phyloP scores from a whole-genome alignment of 164 flowering plant genomes.

The Saururus chinensis region DNA sequence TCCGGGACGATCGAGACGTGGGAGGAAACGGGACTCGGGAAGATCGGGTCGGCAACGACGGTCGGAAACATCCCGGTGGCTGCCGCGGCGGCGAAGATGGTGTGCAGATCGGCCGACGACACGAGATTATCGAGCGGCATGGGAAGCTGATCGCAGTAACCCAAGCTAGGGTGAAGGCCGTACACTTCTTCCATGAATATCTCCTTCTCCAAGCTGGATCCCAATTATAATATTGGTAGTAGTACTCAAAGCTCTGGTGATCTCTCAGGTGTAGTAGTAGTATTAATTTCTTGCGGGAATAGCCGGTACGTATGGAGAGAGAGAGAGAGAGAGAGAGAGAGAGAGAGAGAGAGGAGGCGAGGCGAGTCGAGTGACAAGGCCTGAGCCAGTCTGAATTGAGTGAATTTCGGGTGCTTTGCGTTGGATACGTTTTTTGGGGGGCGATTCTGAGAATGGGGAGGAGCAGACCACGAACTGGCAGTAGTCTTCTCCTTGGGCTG shows the following conservation, averaged over 20 bases:
- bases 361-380: not conserved
- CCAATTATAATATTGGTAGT: not conserved
- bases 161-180: constrained; percentile 26
- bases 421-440: not conserved
- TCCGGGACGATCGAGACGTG: constrained; percentile 23
- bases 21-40: constrained; percentile 14
- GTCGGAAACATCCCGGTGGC: constrained; percentile 21
- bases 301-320: no score
- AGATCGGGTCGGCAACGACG: constrained; percentile 38
- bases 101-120: constrained; percentile 17
- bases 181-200: constrained; percentile 54
- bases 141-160: constrained; percentile 33
- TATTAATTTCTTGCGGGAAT: no score
- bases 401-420: not conserved
- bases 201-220: not conserved
- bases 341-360: not conserved
- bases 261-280: no score
- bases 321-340: not conserved
- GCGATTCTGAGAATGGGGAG: constrained; percentile 1
- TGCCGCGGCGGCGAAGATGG: constrained; percentile 10
- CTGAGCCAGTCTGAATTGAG: not conserved
- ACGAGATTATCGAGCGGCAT: constrained; percentile 41
- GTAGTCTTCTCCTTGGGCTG: constrained; percentile 1
- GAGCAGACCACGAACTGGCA: not conserved
- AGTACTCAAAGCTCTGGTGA: no score